These are phyloP conservation scores for Barbarea vulgaris DNA, from an alignment of 345 rosid genomes.

Conservation along the genomic window DNA sequence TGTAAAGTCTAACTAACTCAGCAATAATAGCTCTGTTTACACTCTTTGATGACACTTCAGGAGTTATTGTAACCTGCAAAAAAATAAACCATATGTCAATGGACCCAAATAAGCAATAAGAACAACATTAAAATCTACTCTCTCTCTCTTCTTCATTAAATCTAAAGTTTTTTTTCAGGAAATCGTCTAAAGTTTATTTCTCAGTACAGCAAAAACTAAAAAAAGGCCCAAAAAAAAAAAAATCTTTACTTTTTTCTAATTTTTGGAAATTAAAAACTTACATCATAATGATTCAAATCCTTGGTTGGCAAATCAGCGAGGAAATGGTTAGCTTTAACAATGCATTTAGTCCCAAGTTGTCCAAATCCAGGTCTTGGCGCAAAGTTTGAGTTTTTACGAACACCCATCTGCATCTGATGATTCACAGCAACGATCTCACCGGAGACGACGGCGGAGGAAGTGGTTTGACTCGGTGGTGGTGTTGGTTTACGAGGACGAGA, in stretches of 20 bases:
- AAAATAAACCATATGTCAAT: conserved; percentile 35
- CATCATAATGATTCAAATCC: conserved; percentile 96
- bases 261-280: conserved; percentile 33
- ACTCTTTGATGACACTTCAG: conserved; percentile 85
- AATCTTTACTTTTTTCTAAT: conserved; percentile 4
- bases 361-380: conserved; percentile 92
- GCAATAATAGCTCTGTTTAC: conserved; percentile 93
- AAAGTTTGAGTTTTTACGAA: conserved; percentile 72
- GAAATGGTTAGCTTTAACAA: conserved; percentile 99
- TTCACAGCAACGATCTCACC: conserved; percentile 30
- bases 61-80: conserved; percentile 91
- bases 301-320: conserved; percentile 86
- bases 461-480: neutral
- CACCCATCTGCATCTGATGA: conserved; percentile 54
- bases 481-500: conserved; percentile 87
- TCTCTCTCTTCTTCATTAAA: conserved; percentile 28
- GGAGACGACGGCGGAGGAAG: neutral
- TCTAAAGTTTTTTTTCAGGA: conserved; percentile 1
- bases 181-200: neutral
- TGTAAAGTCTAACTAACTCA: conserved; percentile 82
- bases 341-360: conserved; percentile 82
- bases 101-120: conserved; percentile 40
- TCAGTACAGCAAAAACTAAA: conserved; percentile 26
- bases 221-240: neutral
- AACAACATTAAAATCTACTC: conserved; percentile 45